Base-by-base conservation (phyloP, 2,329 filamentous ascomycete species). In the Apiospora marii region DNA sequence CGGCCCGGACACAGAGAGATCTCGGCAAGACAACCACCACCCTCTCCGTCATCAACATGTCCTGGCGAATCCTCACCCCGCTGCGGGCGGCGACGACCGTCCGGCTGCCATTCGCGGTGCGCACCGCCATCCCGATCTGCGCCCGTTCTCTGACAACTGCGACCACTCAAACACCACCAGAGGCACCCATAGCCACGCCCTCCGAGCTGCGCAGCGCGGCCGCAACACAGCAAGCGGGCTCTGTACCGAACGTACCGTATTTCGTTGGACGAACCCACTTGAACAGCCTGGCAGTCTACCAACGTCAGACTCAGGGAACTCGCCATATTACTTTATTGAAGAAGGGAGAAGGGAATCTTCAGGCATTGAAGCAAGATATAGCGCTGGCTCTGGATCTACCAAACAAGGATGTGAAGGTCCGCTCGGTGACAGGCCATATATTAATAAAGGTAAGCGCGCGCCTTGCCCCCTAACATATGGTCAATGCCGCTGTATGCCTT, bases 261-360 rank as follows among this genome's bases (percentile, higher is more conserved):
- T 88, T 91, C 78, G 88, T 98, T 75, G 86, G 86, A 70, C 92
- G 94, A 74, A 96, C 94, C 3, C 84, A 87, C 1, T 92, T 89
- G 49, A 89, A 91, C 68, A 90, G 94, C 76, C 85, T 96, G 3
- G 91, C 94, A 34, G 89, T 98, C 64, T 99, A 98, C 84, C 86
- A 91, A 22, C 86, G 91, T 76, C 85, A 84, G 75, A 95, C 94
- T 84, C 87, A 90, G 16, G 94, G 94, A 70, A 96, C 93, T 75
- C 87, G 91, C 79, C 90, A 91, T 78, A 83, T 93, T 78, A 97
- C 96, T 6, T 83, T 90, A 72, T 84, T 99, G 72, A 93, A 94
- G 81, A 95, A 93, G 83, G 88, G 96, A 69, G 91, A 94, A 72
- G 96, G 96, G 22, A 89, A 97, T 80, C 79, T 91, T 69, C 82